Base-by-base conservation (phyloP, 2,329 filamentous ascomycete genomes). In the Dryadomyces quercus-mongolicae region DNA sequence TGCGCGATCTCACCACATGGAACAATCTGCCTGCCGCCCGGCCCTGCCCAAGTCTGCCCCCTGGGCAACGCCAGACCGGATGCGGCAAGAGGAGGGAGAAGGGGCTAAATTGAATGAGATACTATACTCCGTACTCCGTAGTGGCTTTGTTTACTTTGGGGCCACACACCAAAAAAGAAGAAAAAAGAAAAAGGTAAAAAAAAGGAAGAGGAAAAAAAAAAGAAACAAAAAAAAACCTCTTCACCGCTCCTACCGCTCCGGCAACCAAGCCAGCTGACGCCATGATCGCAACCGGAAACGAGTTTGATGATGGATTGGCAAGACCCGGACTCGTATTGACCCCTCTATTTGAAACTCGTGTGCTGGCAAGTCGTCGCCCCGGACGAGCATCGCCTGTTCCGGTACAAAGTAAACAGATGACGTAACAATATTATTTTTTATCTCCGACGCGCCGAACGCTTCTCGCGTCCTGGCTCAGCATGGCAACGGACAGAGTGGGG, bases 391-490 rank as follows among this genome's bases (percentile, higher is more conserved):
- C 44, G 9, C n/a, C 42, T 44, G 18, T 13, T 22, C 22, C 15
- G 21, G 9, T 16, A 16, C 3, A 48, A 57, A 55, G 56, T 57
- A 57, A 55, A 57, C 54, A 57, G 55, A 57, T 57, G 56, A 57
- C 56, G 56, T 57, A 45, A 46, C 34, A 21, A 15, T 34, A 21
- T 25, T 42, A n/a, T 7, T 42, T 40, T 13, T 7, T 42, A 21
- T 22, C 2, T 18, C 22, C 53, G 25, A 45, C 53, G 48, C 52
- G 52, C 36, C n/a, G 4, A 13, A 13, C 20, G 18, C 20, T 44
- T 31, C 25, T 8, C 25, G 25, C 25, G 25, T 8, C 25, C 25
- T n/a, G n/a, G n/a, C n/a, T n/a, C n/a, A n/a, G 42, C 18, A n/a
- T n/a, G 16, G 42, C 42, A 44, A 44, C 42, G 12, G 42, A n/a